Evolutionary conservation across 202 grass and related monocot species (phyloP).

Genomic region (Eragrostis tef): DNA sequence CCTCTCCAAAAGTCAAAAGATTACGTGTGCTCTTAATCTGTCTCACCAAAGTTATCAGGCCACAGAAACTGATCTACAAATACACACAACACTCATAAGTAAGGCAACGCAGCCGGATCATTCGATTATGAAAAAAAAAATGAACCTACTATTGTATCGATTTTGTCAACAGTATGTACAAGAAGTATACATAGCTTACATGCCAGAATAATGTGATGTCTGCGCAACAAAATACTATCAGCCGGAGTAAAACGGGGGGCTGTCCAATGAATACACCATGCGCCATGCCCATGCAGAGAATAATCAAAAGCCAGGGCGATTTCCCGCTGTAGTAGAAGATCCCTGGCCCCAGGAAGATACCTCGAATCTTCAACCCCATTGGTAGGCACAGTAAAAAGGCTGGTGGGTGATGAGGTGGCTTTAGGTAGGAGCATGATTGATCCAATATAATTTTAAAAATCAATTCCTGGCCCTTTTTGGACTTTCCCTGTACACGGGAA

Average conservation of each 20-base stretch:
- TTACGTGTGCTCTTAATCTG: too few species aligned
- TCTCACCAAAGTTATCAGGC: too few species aligned
- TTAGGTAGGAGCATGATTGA: slow-evolving; percentile 13
- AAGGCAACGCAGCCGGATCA: too few species aligned
- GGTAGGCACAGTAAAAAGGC: not conserved
- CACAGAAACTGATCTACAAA: not conserved
- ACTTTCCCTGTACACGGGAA: not conserved
- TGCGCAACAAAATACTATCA: not conserved
- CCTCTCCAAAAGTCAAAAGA: not conserved
- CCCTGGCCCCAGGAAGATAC: not conserved
- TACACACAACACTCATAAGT: not conserved
- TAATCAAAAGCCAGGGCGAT: not conserved
- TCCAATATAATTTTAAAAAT: not conserved
- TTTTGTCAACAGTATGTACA: not conserved
- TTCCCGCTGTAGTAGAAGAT: slow-evolving; percentile 12
- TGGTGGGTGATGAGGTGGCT: not conserved
- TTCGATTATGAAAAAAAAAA: not conserved
- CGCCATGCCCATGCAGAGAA: slow-evolving; percentile 2
- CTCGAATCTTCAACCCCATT: slow-evolving; percentile 18
- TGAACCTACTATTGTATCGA: not conserved
- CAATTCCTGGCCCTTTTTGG: not conserved
- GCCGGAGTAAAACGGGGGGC: not conserved
- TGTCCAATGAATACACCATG: not conserved
- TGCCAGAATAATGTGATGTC: too few species aligned
- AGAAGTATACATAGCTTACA: too few species aligned